Conservation (phyloP, 495 filamentous ascomycete genomes). For the Penicillium ochrochloron region DNA sequence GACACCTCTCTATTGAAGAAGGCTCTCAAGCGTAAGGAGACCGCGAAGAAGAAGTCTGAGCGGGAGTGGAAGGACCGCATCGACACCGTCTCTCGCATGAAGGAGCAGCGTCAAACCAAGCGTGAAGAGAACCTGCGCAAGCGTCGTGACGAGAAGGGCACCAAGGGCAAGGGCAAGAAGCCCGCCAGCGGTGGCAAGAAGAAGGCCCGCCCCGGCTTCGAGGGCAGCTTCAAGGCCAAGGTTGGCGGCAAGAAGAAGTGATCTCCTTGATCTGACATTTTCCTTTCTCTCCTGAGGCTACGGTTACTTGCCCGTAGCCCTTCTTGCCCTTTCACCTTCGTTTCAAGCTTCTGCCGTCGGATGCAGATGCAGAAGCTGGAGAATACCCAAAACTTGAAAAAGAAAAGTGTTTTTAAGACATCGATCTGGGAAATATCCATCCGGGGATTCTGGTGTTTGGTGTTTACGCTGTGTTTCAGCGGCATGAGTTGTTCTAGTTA, state of each 20-base stretch:
- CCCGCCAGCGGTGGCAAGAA: conserved; percentile 58
- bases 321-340: conserved; percentile 32
- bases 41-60: conserved; percentile 84
- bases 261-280: conserved; percentile 15
- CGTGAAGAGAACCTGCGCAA: conserved; percentile 87
- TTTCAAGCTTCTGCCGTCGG: conserved; percentile 21
- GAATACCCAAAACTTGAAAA: conserved; percentile 29
- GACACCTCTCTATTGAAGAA: conserved; percentile 91
- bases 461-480: conserved; percentile 38
- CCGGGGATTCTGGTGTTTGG: conserved; percentile 38
- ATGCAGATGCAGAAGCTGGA: conserved; percentile 2
- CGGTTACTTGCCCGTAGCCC: conserved; percentile 40
- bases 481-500: conserved; percentile 25
- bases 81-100: conserved; percentile 72
- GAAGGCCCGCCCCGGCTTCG: conserved; percentile 80
- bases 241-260: conserved; percentile 51
- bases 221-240: conserved; percentile 81
- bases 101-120: conserved; percentile 82
- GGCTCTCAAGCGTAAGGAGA: conserved; percentile 90
- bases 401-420: conserved; percentile 39
- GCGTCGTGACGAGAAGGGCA: conserved; percentile 74
- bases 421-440: conserved; percentile 40
- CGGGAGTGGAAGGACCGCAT: conserved; percentile 86
- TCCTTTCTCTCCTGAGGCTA: conserved; percentile 34
- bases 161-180: conserved; percentile 65